Percentiles rank a stretch among this genome's conserved stretches.
Conservation (phyloP, 257 asterid genomes). For the Schizonepeta tenuifolia region DNA sequence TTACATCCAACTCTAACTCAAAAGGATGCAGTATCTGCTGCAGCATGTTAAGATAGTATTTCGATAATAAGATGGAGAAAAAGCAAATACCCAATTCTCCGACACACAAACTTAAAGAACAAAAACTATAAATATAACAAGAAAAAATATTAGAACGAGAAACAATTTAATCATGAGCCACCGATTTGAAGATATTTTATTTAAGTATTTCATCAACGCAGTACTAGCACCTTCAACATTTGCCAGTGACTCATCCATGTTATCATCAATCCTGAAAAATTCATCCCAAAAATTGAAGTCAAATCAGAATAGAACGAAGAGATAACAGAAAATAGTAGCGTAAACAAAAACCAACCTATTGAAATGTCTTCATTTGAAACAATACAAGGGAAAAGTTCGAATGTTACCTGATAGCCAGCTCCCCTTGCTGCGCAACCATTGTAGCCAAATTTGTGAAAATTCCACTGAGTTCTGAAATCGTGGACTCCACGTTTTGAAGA, state of each 20-base stretch:
- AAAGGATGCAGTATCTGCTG: background rate
- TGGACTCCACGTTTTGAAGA: slow-evolving; percentile 90
- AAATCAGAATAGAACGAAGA: background rate
- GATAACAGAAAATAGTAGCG: background rate
- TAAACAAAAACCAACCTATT: background rate
- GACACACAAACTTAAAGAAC: slow-evolving; percentile 50
- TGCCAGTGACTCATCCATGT: slow-evolving; percentile 79
- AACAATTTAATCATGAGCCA: slow-evolving; percentile 83
- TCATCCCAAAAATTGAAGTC: slow-evolving; percentile 8
- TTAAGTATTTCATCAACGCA: slow-evolving; percentile 71
- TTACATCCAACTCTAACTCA: slow-evolving; percentile 18
- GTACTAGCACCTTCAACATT: slow-evolving; percentile 82
- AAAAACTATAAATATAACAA: slow-evolving; percentile 64
- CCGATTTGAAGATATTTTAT: slow-evolving; percentile 74
- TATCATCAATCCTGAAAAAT: slow-evolving; percentile 75
- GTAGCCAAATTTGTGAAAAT: slow-evolving; percentile 90
- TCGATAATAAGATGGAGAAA: background rate
- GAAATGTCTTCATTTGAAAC: background rate
- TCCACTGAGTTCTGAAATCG: slow-evolving; percentile 79
- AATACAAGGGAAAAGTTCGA: background rate
- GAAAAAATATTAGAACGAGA: slow-evolving; percentile 63
- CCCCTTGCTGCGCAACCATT: slow-evolving; percentile 93
- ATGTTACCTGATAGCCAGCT: slow-evolving; percentile 74
- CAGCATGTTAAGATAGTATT: background rate
- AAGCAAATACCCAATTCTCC: background rate